Evolutionary conservation across 345 rosid species (phyloP).

Genomic region (Firmiana major): DNA sequence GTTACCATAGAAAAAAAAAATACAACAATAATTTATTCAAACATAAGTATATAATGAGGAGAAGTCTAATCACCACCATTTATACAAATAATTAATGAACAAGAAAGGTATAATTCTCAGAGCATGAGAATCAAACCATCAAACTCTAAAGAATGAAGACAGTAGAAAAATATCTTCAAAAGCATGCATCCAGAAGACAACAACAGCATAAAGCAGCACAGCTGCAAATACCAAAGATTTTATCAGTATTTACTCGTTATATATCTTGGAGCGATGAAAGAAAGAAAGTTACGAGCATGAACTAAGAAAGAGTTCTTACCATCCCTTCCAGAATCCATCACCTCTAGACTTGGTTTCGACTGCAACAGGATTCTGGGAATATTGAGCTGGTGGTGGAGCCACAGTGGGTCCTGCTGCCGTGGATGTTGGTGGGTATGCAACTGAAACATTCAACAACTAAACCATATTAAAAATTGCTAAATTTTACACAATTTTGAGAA

Average conservation of each 20-base stretch:
- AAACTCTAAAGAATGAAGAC: too few species aligned
- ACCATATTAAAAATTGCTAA: neutral
- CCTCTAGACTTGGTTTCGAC: constrained; percentile 13
- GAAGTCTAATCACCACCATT: neutral
- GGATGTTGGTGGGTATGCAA: neutral
- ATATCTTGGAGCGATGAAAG: too few species aligned
- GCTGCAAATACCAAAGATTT: neutral
- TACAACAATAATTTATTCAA: neutral
- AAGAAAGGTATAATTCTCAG: neutral
- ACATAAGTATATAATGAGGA: neutral
- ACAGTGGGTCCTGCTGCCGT: neutral
- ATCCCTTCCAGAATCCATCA: constrained; percentile 19
- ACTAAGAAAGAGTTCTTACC: neutral
- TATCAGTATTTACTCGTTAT: too few species aligned
- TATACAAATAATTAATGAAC: neutral
- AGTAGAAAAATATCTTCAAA: neutral
- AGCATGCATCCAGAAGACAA: constrained; percentile 13
- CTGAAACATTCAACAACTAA: neutral
- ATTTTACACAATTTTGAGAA: neutral
- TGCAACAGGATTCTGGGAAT: neutral
- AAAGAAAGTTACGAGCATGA: too few species aligned
- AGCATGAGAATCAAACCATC: neutral
- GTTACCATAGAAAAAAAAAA: neutral
- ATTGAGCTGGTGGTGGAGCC: constrained; percentile 3
- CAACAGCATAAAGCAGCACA: constrained; percentile 16